Evolutionary conservation across 768 basidiomycete species (phyloP).

Genomic region (Tricholoma sp.): DNA sequence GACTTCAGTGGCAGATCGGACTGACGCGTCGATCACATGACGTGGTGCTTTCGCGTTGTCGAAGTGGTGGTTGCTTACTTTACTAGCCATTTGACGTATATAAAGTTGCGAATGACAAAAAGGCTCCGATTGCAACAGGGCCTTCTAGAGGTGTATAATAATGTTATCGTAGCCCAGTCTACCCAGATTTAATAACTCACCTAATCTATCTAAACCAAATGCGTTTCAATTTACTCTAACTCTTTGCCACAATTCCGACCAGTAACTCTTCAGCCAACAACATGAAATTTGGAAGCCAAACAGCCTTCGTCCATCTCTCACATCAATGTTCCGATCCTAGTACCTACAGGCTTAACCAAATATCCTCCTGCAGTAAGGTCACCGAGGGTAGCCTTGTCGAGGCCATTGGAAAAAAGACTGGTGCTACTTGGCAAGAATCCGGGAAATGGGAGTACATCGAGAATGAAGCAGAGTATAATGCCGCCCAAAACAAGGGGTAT

Average conservation of each 20-base stretch:
- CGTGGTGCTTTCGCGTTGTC: no score
- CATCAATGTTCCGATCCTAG: neutral
- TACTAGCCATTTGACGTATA: no score
- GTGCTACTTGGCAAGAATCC: constrained; percentile 33
- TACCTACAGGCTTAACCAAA: neutral
- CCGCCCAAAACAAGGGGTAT: constrained; percentile 3
- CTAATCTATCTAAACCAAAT: neutral
- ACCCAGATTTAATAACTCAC: neutral
- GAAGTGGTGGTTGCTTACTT: no score
- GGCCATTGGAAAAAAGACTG: constrained; percentile 37
- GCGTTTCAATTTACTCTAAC: neutral
- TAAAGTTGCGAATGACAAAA: no score
- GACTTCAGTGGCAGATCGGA: no score
- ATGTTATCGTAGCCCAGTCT: neutral
- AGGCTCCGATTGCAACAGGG: no score
- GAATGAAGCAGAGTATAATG: constrained; percentile 18
- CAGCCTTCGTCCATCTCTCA: constrained; percentile 23
- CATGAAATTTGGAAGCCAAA: constrained; percentile 19
- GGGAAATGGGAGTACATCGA: constrained; percentile 43
- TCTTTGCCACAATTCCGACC: constrained; percentile 10
- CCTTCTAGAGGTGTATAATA: neutral
- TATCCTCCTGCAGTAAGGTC: constrained; percentile 24
- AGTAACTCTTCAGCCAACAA: constrained; percentile 13
- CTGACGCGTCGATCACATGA: no score
- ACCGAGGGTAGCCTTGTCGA: constrained; percentile 32